Base-by-base conservation (phyloP, 1,139 yeast species). In the Sugiyamaella xylanicola region DNA sequence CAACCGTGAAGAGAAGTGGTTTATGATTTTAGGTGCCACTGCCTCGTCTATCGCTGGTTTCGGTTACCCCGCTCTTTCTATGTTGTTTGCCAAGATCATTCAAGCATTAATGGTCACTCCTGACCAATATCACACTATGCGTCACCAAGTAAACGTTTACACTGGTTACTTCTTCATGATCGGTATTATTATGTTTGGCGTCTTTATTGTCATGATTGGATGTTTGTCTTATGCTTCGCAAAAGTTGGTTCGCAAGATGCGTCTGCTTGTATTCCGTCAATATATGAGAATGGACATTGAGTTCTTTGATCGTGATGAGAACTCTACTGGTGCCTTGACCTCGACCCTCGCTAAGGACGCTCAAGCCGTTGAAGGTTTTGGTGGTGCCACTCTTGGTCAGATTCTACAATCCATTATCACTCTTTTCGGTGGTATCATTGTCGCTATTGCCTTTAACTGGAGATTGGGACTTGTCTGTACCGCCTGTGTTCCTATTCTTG, bases 321-420 rank as follows among this genome's bases (percentile, higher is more conserved):
- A 72, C 55, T 62, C 72, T 11, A 68, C 92, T 1, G 97, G 97
- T 53, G 93, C 91, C 61, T 77, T 91, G 66, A 87, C 91, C 25
- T 85, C 95, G 1, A 77, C 96, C 60, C 74, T 90, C 27, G 85
- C 93, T 36, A 85, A 87, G 56, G 97, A 91, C 69, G 92, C 96
- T 1, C 91, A 87, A 66, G 83, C 88, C 42, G 92, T 91, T 21
- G 84, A 88, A 57, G 91, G 91, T 65, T 79, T 90, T 41, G 87
- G 95, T 41, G 97, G 93, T 68, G 96, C 96, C 22, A 85, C 87
- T 47, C 79, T 95, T 56, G 89, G 95, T 13, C 75, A 87, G 3
- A 82, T 91, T 51, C 81, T 87, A 60, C 95, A 95, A 16, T 76
- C 82, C 15, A 82, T 87, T 2, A 91, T 95, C 39, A 77, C 84